A percentile compares a stretch with the other conserved stretches of the same genome.
These are phyloP conservation scores for Claviceps purpurea DNA, from an alignment of 2,329 filamentous ascomycete genomes.

Conservation along the genomic window DNA sequence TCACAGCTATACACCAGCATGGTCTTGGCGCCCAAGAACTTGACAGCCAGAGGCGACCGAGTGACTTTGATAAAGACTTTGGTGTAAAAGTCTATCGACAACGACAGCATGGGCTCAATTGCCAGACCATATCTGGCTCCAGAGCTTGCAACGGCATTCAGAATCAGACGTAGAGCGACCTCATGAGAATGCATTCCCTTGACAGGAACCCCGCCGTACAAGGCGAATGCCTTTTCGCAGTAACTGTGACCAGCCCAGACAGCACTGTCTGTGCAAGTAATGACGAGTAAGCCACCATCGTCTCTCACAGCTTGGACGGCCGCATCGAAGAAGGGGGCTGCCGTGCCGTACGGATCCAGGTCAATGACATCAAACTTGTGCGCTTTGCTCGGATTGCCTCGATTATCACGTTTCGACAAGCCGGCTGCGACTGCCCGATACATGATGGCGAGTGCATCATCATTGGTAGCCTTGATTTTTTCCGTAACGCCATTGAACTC, in stretches of 20 bases:
- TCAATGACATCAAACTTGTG: constrained; percentile 84
- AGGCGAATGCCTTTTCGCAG: constrained; percentile 79
- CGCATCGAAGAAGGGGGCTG: constrained; percentile 81
- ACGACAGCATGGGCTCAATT: constrained; percentile 79
- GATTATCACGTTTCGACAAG: constrained; percentile 27
- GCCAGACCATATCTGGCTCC: constrained; percentile 76
- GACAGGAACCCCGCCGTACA: constrained; percentile 83
- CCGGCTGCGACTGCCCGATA: constrained; percentile 53
- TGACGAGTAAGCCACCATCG: constrained; percentile 81
- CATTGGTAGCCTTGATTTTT: constrained; percentile 59
- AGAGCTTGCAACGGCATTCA: constrained; percentile 67
- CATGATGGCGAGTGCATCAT: constrained; percentile 86
- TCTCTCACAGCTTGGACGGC: constrained; percentile 72
- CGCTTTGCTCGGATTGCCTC: constrained; percentile 24
- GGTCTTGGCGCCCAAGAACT: constrained; percentile 78
- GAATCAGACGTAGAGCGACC: constrained; percentile 71
- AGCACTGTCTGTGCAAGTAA: constrained; percentile 92
- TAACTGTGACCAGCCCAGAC: constrained; percentile 93
- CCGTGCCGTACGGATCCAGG: constrained; percentile 89
- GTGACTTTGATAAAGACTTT: constrained; percentile 76
- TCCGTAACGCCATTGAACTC: constrained; percentile 64
- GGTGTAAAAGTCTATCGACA: constrained; percentile 93
- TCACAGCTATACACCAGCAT: constrained; percentile 93
- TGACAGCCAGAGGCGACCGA: constrained; percentile 72
- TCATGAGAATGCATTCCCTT: constrained; percentile 84